Conservation (phyloP, 2,329 filamentous ascomycete genomes). For the Colletotrichum cuscutae region DNA sequence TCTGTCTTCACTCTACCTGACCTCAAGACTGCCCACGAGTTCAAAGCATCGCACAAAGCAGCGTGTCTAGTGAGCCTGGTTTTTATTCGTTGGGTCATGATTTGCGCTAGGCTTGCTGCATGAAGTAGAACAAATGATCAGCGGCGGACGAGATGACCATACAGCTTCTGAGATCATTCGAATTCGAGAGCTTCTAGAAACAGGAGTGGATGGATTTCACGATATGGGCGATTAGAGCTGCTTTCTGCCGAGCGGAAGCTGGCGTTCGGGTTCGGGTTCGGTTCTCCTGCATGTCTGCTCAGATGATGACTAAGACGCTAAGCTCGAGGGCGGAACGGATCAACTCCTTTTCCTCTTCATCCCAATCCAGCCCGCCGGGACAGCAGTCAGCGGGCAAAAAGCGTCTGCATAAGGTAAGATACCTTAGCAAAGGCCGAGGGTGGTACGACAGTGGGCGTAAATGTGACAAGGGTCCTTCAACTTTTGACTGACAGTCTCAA, state of each 20-base stretch:
- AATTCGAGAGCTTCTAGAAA: no score
- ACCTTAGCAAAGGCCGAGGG: neutral
- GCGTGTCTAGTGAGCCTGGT: no score
- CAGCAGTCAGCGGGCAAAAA: neutral
- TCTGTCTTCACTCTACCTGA: neutral
- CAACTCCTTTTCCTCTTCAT: neutral
- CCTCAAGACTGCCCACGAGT: no score
- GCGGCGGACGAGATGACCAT: no score
- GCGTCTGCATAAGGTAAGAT: neutral
- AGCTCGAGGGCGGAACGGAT: neutral
- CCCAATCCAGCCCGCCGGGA: neutral
- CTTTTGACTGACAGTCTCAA: neutral
- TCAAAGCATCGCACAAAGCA: no score
- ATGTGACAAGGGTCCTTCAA: constrained; percentile 12
- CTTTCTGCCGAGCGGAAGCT: neutral
- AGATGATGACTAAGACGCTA: neutral
- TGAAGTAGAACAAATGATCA: no score
- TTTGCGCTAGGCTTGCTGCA: no score
- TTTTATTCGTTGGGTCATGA: no score
- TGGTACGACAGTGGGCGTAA: constrained; percentile 27
- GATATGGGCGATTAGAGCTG: no score
- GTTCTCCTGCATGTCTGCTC: neutral
- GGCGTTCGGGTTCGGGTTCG: neutral
- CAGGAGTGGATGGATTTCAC: no score
- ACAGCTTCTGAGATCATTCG: no score